Evolutionary conservation across 2,329 filamentous ascomycete genomes (phyloP), one percentile per base, ranked within the genome.

Genomic region (Macroventuria anomochaeta): DNA sequence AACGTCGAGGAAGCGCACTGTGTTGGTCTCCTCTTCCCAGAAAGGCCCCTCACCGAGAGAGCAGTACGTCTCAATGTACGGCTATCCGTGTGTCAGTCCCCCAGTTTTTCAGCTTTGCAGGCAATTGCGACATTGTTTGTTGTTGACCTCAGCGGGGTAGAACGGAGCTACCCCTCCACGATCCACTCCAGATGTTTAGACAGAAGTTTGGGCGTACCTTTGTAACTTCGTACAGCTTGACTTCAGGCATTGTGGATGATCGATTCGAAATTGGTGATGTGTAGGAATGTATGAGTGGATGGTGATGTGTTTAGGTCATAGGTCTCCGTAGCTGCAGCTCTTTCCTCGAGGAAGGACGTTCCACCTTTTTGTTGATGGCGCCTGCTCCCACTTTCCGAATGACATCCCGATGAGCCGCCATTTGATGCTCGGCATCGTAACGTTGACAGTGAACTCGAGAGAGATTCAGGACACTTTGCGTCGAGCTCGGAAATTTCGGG

Each of bases 1-100:
- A 75, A 96, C 93, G 75, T 97, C 93, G 57, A 93, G 85, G 72
- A 91, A 92, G 59, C 90, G 88, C 53, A 93, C 77, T 39, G 79
- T 82, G 72, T 89, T 82, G 43, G 82, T 85, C 18, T 77, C 77
- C 53, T 82, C 78, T 72, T 92, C 88, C 77, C 86, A 91, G 76
- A 86, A 91, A 1, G 89, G 89, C 0, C 84, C 90, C 75, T 93
- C 90, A 59, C 87, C 88, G 25, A 93, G 81, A 12, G 77, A 79
- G 76, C 88, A 91, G 61, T 84, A 81, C 49, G 84, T 76, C 62
- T 86, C 78, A 57, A 93, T 80, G 68, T 79, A 83, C 38, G 79
- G 79, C 72, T 80, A 37, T 23, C 20, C 28, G 2, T 18, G 49
- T 12, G 47, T 67, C 12, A 67, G 64, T 33, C 7, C 7, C 6